Percentiles rank a stretch among this genome's conserved stretches.
phyloP scores from a whole-genome alignment of 257 asterid genomes.

The Capsicum rhomboideum region DNA sequence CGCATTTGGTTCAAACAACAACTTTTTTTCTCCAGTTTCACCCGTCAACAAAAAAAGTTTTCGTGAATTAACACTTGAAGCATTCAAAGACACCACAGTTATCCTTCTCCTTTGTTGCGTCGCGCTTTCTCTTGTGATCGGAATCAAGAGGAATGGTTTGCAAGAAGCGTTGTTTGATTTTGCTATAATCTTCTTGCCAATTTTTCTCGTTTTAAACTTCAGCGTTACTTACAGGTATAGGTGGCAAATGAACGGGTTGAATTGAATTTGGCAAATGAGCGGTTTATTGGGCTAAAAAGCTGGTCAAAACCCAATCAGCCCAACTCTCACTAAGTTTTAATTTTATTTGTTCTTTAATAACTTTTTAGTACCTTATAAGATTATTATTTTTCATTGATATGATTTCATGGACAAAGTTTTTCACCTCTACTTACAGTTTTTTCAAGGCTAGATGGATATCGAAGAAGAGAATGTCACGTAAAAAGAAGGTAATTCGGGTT shows the following conservation, averaged over 20 bases:
- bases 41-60: not conserved
- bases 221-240: not conserved
- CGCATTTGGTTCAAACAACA: conserved; percentile 20
- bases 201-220: conserved; percentile 8
- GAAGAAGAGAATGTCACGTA: conserved; percentile 4
- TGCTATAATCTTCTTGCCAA: conserved; percentile 4
- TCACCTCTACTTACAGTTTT: not conserved
- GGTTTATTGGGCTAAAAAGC: too few species aligned
- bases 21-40: not conserved
- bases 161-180: conserved; percentile 18
- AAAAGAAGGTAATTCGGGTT: not conserved
- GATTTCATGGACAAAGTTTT: not conserved
- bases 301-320: too few species aligned
- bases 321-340: not conserved
- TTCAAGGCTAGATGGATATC: conserved; percentile 2
- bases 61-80: conserved; percentile 1
- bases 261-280: not conserved
- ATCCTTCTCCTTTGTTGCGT: conserved; percentile 31
- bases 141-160: conserved; percentile 17
- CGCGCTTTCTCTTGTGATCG: conserved; percentile 23
- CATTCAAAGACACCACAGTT: conserved; percentile 21
- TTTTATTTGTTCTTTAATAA: not conserved
- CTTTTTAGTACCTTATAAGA: not conserved
- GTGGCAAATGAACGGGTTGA: not conserved
- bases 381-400: not conserved